Evolutionary conservation across 495 filamentous ascomycete genomes (phyloP), one percentile per base, ranked within the genome.

Genomic region (Penicillium alfredii): DNA sequence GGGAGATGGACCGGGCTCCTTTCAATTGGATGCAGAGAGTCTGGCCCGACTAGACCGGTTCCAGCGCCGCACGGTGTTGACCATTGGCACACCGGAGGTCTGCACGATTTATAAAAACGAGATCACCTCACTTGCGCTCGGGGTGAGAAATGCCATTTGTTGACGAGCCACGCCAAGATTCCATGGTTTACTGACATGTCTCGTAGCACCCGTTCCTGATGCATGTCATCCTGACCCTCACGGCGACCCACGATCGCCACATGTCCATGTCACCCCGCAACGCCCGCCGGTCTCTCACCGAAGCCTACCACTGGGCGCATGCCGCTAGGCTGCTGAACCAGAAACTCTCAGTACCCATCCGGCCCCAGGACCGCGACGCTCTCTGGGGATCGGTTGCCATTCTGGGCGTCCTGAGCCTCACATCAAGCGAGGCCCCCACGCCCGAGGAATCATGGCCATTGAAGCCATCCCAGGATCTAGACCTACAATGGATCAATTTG

Each of bases 361-460:
- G 42, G 8, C 38, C 48, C 4, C 40, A 52, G 20, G 63, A 68
- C 14, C 51, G 50, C 15, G 66, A 70, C 46, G 38, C 64, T n/a
- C 40, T 70, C 13, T 67, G 58, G 60, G 63, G 47, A n/a, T 57
- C 63, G 26, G 63, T 61, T 1, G 56, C 61, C 6, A 49, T 60
- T 35, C 40, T 69, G n/a, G 58, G 54, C 8, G 39, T 63, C 3
- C 30, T 65, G 1, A 45, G 47, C 31, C 50, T 69, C 27, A 44
- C 58, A 16, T 42, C 49, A 8, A 33, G 57, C 20, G 60, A 69
- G 25, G 51, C 48, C n/a, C 32, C 47, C 10, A 41, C 26, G 1
- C 40, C 47, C 1, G 8, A n/a, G 11, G 33, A 66, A 42, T 46
- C 56, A 14, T 69, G 63, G 64, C 64, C 67, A n/a, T 32, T 67